Evolutionary conservation across 768 basidiomycete species (phyloP).

Genomic region (Tricholoma saponaceum): DNA sequence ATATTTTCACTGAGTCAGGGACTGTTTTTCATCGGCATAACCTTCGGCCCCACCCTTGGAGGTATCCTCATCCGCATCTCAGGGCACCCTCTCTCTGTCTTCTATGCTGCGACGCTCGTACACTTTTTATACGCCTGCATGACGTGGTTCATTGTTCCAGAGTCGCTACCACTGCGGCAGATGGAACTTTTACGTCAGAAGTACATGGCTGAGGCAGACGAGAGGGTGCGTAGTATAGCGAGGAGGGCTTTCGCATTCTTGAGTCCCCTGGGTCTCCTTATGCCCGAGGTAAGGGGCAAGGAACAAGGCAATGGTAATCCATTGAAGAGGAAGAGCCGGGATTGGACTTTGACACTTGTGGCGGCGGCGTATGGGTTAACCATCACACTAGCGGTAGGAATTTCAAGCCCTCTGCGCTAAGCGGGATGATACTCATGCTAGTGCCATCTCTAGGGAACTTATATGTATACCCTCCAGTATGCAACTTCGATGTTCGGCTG

Average conservation of each 20-base stretch:
- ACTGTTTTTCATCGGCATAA: slow-evolving; percentile 68
- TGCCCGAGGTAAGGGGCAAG: slow-evolving; percentile 34
- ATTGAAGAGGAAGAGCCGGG: slow-evolving; percentile 37
- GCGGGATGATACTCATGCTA: neutral
- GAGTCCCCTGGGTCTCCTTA: slow-evolving; percentile 64
- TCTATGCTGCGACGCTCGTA: slow-evolving; percentile 56
- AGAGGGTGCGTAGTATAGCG: slow-evolving; percentile 32
- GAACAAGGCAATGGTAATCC: slow-evolving; percentile 24
- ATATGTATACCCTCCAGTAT: slow-evolving; percentile 61
- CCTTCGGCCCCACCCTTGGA: slow-evolving; percentile 73
- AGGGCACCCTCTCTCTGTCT: slow-evolving; percentile 54
- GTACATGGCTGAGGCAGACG: slow-evolving; percentile 29
- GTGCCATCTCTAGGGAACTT: slow-evolving; percentile 42
- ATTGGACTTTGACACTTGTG: slow-evolving; percentile 65
- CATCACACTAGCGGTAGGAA: too few species aligned
- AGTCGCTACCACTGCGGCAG: slow-evolving; percentile 59
- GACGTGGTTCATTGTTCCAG: slow-evolving; percentile 64
- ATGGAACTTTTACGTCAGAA: slow-evolving; percentile 37
- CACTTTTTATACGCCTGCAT: slow-evolving; percentile 48
- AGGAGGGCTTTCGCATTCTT: slow-evolving; percentile 58
- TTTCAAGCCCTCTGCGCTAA: too few species aligned
- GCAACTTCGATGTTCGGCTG: slow-evolving; percentile 58
- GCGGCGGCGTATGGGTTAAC: slow-evolving; percentile 49
- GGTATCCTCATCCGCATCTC: slow-evolving; percentile 58
- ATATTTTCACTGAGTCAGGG: slow-evolving; percentile 66